phyloP scores from a whole-genome alignment of 306 rosid species.

The Lathyrus oleraceus region DNA sequence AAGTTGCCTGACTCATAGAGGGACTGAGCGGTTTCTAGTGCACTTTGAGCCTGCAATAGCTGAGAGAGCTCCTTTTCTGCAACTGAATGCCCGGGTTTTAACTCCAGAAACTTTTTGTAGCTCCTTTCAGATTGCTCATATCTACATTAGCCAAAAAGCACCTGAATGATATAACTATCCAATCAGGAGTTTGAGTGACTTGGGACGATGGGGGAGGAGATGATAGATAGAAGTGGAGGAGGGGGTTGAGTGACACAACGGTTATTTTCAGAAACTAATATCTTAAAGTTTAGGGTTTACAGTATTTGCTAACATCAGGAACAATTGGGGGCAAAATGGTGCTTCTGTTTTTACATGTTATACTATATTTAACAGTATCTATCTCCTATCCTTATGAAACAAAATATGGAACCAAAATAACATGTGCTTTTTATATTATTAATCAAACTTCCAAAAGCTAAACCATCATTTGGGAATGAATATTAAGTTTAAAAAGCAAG shows the following conservation, averaged over 20 bases:
- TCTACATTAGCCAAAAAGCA: constrained; percentile 99
- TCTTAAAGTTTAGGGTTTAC: constrained; percentile 21
- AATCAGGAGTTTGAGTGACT: constrained; percentile 72
- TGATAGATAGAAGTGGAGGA: constrained; percentile 17
- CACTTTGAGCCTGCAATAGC: constrained; percentile 79
- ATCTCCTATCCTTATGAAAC: constrained; percentile 24
- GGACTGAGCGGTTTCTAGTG: constrained; percentile 75
- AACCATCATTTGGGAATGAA: constrained; percentile 5
- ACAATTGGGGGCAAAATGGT: background rate
- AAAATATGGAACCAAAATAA: constrained; percentile 14
- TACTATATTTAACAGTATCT: constrained; percentile 16
- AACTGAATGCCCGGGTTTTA: constrained; percentile 66
- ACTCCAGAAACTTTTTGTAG: constrained; percentile 75
- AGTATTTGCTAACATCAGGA: constrained; percentile 17
- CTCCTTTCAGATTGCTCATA: constrained; percentile 87
- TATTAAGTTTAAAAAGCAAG: background rate
- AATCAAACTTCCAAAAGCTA: constrained; percentile 25
- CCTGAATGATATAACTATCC: constrained; percentile 93
- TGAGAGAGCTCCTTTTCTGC: constrained; percentile 96
- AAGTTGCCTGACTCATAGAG: constrained; percentile 62
- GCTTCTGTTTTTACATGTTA: constrained; percentile 16
- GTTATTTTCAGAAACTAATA: constrained; percentile 27
- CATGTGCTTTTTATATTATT: background rate
- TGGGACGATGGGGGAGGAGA: constrained; percentile 30
- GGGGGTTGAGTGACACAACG: constrained; percentile 17